Percentiles rank a stretch among this genome's conserved stretches.
Evolutionary conservation across 306 rosid genomes (phyloP).

Genomic region (Biancaea sappan): DNA sequence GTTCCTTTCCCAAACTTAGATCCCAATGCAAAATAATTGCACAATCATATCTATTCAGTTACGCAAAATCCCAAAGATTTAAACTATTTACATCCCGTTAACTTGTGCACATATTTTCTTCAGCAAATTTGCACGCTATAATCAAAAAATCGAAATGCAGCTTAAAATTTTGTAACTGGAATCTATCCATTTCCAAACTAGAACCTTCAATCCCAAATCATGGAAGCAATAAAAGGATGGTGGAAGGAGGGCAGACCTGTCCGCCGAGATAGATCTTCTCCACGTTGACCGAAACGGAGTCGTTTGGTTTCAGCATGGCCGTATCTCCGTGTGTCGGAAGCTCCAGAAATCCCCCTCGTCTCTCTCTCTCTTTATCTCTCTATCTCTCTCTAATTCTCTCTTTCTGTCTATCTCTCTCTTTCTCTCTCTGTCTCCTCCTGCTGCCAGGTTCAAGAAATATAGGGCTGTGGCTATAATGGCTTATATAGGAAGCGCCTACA

Average conservation of each 20-base stretch:
- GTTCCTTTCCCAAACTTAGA: slow-evolving; percentile 19
- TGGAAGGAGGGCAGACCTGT: slow-evolving; percentile 49
- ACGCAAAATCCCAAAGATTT: not conserved
- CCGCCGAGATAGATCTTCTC: slow-evolving; percentile 98
- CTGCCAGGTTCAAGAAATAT: slow-evolving; percentile 33
- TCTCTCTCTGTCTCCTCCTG: slow-evolving; percentile 7
- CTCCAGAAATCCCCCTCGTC: slow-evolving; percentile 42
- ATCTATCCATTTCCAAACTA: slow-evolving; percentile 17
- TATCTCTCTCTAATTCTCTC: not conserved
- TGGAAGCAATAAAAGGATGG: not conserved
- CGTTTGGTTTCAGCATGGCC: slow-evolving; percentile 75
- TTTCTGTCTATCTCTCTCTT: not conserved
- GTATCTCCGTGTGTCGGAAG: slow-evolving; percentile 53
- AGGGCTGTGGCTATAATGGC: slow-evolving; percentile 47
- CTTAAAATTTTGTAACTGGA: not conserved
- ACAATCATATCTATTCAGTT: not conserved
- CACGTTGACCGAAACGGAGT: slow-evolving; percentile 75
- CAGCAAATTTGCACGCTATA: not conserved
- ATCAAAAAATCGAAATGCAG: slow-evolving; percentile 36
- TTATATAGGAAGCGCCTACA: slow-evolving; percentile 59
- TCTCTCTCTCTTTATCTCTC: slow-evolving; percentile 11
- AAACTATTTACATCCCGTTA: slow-evolving; percentile 7
- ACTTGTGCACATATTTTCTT: not conserved
- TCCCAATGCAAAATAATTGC: slow-evolving; percentile 28
- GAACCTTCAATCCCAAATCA: slow-evolving; percentile 28